Evolutionary conservation across 176 grass and related monocot genomes (phyloP).

Genomic region (bread wheat (Triticum aestivum)): IWGSC_CS_RefSeq_v2.1 NC_057801.1:734963680-734964179

Average conservation of each 20-base stretch:
- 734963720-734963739: conserved; percentile 33
- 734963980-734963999: neutral
- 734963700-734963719: conserved; percentile 47
- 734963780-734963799: conserved; percentile 41
- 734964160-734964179: neutral
- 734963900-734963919: neutral
- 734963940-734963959: neutral
- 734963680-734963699: conserved; percentile 45
- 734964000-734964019: neutral
- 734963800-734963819: neutral
- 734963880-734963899: neutral
- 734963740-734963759: conserved; percentile 34
- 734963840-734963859: too few relatives aligned
- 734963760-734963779: conserved; percentile 28
- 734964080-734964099: neutral
- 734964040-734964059: neutral
- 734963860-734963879: neutral
- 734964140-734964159: neutral
- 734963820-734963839: neutral
- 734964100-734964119: neutral
- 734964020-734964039: neutral
- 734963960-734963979: neutral
- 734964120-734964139: neutral
- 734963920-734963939: neutral
- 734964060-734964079: neutral